A percentile compares a stretch with the other conserved stretches of the same genome.
Conservation (phyloP, 805 yeast species). For the Candida chilensis region DNA sequence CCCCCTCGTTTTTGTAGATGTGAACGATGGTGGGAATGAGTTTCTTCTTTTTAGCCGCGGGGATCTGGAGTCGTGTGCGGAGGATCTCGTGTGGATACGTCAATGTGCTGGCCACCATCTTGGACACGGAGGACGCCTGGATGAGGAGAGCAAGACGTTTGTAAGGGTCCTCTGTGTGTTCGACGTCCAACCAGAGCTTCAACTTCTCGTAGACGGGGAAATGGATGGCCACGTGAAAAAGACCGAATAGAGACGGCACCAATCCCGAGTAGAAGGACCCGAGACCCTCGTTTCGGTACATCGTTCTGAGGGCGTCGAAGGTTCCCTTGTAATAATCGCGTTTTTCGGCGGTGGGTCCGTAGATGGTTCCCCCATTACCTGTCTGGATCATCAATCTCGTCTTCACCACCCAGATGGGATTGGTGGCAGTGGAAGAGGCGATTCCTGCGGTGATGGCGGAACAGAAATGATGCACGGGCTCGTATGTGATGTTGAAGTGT, state of each 20-base stretch:
- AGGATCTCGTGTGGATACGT: slow-evolving; percentile 96
- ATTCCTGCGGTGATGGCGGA: slow-evolving; percentile 86
- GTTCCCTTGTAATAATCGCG: slow-evolving; percentile 62
- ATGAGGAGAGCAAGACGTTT: slow-evolving; percentile 31
- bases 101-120: slow-evolving; percentile 79
- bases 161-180: background rate
- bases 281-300: slow-evolving; percentile 74
- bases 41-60: slow-evolving; percentile 17
- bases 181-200: slow-evolving; percentile 23
- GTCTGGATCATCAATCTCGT: slow-evolving; percentile 89
- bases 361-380: slow-evolving; percentile 29
- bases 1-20: slow-evolving; percentile 60
- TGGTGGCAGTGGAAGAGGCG: slow-evolving; percentile 73
- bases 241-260: slow-evolving; percentile 83
- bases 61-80: slow-evolving; percentile 83
- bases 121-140: slow-evolving; percentile 69
- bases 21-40: slow-evolving; percentile 20
- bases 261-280: slow-evolving; percentile 82
- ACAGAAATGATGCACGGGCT: slow-evolving; percentile 29
- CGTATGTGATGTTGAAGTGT: slow-evolving; percentile 13
- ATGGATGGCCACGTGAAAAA: slow-evolving; percentile 91
- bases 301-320: slow-evolving; percentile 70
- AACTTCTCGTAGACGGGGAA: slow-evolving; percentile 88
- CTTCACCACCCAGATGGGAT: slow-evolving; percentile 97
- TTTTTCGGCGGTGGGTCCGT: slow-evolving; percentile 15